Evolutionary conservation across 202 grass and related monocot species (phyloP).

Genomic region (Zizania palustris): DNA sequence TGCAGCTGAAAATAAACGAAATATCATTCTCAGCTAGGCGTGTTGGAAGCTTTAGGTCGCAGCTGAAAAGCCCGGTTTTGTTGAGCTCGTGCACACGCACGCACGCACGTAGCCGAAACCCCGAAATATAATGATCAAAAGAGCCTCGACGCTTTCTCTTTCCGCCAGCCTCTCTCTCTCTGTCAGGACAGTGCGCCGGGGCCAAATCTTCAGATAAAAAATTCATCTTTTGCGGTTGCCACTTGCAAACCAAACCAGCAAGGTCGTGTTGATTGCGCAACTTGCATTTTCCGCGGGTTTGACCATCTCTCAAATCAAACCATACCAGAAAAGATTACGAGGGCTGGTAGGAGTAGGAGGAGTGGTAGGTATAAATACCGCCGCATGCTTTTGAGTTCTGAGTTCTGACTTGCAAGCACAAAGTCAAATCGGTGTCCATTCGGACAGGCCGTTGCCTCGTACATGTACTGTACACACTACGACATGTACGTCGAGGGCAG

Average conservation of each 20-base stretch:
- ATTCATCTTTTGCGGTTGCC: too few species aligned
- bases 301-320: neutral
- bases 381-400: too few species aligned
- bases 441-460: too few species aligned
- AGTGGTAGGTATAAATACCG: too few species aligned
- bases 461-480: neutral
- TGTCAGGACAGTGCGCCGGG: neutral
- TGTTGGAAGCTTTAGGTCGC: neutral
- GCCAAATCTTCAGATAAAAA: neutral
- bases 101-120: neutral
- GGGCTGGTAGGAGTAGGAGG: too few species aligned
- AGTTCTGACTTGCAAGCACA: too few species aligned
- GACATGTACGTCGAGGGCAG: neutral
- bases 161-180: neutral
- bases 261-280: neutral
- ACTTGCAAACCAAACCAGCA: too few species aligned
- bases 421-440: too few species aligned
- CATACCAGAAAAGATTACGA: too few species aligned
- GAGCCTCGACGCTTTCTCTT: neutral
- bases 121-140: too few species aligned
- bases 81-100: neutral
- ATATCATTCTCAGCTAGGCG: too few species aligned
- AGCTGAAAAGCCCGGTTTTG: neutral
- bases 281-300: neutral
- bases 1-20: too few species aligned